These are phyloP conservation scores for Apiosordaria backusii DNA, from an alignment of 495 filamentous ascomycete genomes.

Conservation along the genomic window DNA sequence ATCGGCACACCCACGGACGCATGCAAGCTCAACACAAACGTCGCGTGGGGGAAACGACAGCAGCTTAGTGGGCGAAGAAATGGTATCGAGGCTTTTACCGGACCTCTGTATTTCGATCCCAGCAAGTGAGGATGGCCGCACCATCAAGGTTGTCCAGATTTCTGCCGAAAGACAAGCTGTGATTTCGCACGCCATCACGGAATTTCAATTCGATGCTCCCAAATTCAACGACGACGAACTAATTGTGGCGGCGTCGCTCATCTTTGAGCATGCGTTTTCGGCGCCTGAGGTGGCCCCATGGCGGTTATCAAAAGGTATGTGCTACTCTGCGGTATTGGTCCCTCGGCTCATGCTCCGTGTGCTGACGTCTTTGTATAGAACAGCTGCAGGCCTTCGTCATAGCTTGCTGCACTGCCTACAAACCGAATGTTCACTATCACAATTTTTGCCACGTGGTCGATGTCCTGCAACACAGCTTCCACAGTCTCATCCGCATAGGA, in stretches of 20 bases:
- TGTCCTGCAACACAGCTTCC: slow-evolving; percentile 90
- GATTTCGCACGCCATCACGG: slow-evolving; percentile 66
- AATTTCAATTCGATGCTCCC: slow-evolving; percentile 87
- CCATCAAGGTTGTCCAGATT: slow-evolving; percentile 46
- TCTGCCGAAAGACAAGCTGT: slow-evolving; percentile 53
- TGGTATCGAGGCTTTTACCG: slow-evolving; percentile 88
- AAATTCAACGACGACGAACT: slow-evolving; percentile 86
- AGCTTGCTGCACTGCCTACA: slow-evolving; percentile 83
- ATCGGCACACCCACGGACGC: no score
- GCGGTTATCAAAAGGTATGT: slow-evolving; percentile 69
- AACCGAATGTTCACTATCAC: slow-evolving; percentile 94
- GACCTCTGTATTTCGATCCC: slow-evolving; percentile 66
- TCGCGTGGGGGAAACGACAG: background rate
- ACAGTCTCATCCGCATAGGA: slow-evolving; percentile 81
- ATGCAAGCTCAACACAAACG: no score
- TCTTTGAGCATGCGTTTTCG: slow-evolving; percentile 83
- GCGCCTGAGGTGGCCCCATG: slow-evolving; percentile 78
- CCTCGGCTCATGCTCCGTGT: slow-evolving; percentile 11
- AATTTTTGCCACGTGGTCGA: slow-evolving; percentile 97
- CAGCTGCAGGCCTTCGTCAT: slow-evolving; percentile 76
- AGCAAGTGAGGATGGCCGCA: slow-evolving; percentile 43
- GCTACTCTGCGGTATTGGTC: background rate
- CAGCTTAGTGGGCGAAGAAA: slow-evolving; percentile 70
- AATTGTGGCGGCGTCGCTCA: slow-evolving; percentile 70
- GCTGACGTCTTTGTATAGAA: slow-evolving; percentile 40